A percentile compares a stretch with the other conserved stretches of the same genome.
Evolutionary conservation across 192 early-diverging fungal genomes (phyloP).

Genomic region (Spinellus fusiger): DNA sequence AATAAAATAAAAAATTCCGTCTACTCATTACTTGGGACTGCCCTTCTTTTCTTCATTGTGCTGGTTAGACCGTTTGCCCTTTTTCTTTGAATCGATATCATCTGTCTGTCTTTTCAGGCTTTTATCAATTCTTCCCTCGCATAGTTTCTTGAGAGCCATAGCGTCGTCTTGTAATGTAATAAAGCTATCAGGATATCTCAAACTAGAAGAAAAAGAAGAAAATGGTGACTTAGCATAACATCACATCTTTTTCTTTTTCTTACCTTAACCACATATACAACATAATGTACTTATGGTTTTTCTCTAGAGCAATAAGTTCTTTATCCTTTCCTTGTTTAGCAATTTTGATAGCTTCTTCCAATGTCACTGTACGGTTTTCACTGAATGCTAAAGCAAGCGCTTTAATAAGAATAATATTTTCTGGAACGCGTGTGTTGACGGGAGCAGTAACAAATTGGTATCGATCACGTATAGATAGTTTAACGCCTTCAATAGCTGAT

Average conservation of each 20-base stretch:
- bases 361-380: conserved; percentile 28
- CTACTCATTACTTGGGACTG: too few species aligned
- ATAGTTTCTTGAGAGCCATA: conserved; percentile 37
- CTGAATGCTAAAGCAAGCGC: conserved; percentile 23
- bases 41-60: not conserved
- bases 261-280: conserved; percentile 87
- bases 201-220: conserved; percentile 26
- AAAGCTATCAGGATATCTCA: conserved; percentile 58
- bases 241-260: not conserved
- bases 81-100: not conserved
- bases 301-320: conserved; percentile 53
- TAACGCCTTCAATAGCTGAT: conserved; percentile 51
- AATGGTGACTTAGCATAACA: not conserved
- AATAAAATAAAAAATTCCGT: too few species aligned
- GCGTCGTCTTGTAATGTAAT: conserved; percentile 39
- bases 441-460: conserved; percentile 69
- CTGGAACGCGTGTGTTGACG: conserved; percentile 35
- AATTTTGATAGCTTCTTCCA: conserved; percentile 49
- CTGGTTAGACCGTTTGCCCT: not conserved
- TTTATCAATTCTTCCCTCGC: conserved; percentile 30
- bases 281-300: conserved; percentile 69
- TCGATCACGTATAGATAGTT: conserved; percentile 59
- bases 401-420: conserved; percentile 4
- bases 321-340: conserved; percentile 35
- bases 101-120: conserved; percentile 1